Evolutionary conservation across 2,329 filamentous ascomycete genomes (phyloP).

Genomic region (Cadophora luteo-olivacea): DNA sequence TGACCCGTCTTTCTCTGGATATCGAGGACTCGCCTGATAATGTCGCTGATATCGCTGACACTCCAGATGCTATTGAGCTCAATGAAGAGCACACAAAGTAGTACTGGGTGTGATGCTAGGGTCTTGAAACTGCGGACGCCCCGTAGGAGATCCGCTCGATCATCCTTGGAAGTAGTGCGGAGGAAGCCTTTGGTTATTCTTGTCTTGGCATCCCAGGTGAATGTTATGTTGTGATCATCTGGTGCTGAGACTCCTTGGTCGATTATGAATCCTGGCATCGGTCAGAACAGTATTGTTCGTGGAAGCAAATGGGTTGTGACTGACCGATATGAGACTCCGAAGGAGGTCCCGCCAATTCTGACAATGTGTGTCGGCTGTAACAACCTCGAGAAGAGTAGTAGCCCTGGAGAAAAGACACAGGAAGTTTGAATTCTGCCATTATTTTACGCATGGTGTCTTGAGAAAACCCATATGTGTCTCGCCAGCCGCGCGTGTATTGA

Average conservation of each 20-base stretch:
- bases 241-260: neutral
- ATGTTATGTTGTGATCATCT: neutral
- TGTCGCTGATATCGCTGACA: neutral
- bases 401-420: neutral
- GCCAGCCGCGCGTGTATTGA: neutral
- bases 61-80: neutral
- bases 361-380: neutral
- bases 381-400: neutral
- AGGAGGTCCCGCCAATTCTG: neutral
- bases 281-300: no score
- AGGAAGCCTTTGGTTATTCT: neutral
- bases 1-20: constrained; percentile 1
- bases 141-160: neutral
- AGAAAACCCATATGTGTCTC: neutral
- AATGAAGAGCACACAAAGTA: neutral
- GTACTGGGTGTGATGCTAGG: neutral
- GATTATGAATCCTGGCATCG: neutral
- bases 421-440: neutral
- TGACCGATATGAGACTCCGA: neutral
- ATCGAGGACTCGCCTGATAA: neutral
- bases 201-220: neutral
- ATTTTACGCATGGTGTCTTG: neutral
- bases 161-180: neutral
- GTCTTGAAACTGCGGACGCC: neutral
- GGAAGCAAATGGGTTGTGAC: neutral